These are phyloP conservation scores for Larix kaempferi DNA, from an alignment of 75 land plant genomes.

Conservation along the genomic window DNA sequence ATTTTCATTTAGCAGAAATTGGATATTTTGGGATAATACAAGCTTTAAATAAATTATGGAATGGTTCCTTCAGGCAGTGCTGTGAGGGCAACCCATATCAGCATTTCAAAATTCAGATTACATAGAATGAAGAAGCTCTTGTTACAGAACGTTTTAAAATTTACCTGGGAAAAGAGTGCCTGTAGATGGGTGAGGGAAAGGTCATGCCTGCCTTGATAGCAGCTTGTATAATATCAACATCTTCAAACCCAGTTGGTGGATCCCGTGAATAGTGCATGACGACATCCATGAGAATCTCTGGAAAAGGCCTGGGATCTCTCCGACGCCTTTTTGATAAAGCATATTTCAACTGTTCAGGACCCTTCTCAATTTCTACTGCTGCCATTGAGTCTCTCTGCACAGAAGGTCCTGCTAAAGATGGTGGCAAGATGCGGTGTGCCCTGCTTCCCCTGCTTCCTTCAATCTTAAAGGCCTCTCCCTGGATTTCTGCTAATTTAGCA, in stretches of 20 bases:
- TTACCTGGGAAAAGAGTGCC: neutral
- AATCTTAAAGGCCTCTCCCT: neutral
- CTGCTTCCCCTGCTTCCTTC: neutral
- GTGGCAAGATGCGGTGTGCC: neutral
- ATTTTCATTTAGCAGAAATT: no score
- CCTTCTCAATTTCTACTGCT: neutral
- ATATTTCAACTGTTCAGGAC: neutral
- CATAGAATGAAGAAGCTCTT: no score
- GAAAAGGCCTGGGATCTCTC: neutral
- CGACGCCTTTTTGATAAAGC: neutral
- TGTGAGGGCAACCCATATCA: no score
- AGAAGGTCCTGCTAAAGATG: neutral
- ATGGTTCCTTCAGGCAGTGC: no score
- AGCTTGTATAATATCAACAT: constrained; percentile 2
- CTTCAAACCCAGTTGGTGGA: neutral
- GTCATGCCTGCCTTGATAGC: neutral
- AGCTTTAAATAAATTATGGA: no score
- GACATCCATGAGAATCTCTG: constrained; percentile 9
- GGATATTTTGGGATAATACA: no score
- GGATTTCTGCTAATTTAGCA: neutral
- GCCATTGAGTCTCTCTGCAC: neutral
- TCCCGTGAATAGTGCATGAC: constrained; percentile 3
- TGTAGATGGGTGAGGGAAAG: neutral
- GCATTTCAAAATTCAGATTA: no score
- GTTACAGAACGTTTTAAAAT: no score